Conservation (phyloP, 495 filamentous ascomycete genomes). For the Penicillium diatomitis region DNA sequence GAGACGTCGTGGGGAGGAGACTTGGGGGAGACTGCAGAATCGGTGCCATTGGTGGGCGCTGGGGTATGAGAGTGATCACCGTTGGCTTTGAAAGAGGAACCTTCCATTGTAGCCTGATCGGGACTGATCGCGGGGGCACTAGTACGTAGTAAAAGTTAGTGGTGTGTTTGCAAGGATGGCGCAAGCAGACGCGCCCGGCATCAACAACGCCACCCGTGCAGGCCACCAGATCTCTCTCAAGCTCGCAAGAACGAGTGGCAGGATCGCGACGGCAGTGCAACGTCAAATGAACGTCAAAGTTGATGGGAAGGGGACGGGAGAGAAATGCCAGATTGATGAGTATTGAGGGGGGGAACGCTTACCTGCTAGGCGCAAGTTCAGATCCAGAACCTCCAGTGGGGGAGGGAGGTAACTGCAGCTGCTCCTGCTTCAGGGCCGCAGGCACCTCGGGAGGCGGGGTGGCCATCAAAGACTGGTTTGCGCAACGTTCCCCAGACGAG, state of each 20-base stretch:
- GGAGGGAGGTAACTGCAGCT: conserved; percentile 37
- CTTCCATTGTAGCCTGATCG: conserved; percentile 11
- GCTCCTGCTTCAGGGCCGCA: conserved; percentile 34
- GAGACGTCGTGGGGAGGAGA: conserved; percentile 15
- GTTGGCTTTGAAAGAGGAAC: conserved; percentile 19
- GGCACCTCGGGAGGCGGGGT: conserved; percentile 41
- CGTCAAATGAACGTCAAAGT: too few relatives aligned
- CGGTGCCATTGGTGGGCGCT: conserved; percentile 21
- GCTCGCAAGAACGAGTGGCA: too few relatives aligned
- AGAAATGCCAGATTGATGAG: not conserved
- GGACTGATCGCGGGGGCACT: conserved; percentile 12
- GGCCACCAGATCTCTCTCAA: not conserved
- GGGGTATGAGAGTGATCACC: conserved; percentile 18
- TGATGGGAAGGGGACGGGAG: too few relatives aligned
- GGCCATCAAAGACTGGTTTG: conserved; percentile 28
- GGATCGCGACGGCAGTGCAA: too few relatives aligned
- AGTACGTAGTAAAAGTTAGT: conserved; percentile 6
- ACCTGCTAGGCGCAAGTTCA: conserved; percentile 22
- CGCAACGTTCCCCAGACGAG: conserved; percentile 8
- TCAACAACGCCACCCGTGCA: not conserved
- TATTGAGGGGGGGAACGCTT: conserved; percentile 7
- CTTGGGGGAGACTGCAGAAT: conserved; percentile 25
- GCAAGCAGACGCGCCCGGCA: not conserved
- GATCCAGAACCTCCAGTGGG: conserved; percentile 29
- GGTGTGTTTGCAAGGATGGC: not conserved